Base-by-base conservation (phyloP, 345 rosid species). In the Anacardium occidentale region DNA sequence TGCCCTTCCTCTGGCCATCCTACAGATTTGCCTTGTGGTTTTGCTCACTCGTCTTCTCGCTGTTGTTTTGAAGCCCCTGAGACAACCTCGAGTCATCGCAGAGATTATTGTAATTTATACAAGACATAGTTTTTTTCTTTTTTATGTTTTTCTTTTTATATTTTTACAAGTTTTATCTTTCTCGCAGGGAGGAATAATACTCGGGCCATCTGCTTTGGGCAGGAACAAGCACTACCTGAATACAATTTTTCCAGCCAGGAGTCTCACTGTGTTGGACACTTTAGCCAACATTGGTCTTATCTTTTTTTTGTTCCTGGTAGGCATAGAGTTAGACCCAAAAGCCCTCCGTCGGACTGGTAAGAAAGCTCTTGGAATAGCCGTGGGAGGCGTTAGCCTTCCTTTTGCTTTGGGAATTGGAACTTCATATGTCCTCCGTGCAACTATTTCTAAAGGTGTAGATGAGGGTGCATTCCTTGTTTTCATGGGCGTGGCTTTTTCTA, bases 1-100 rank as follows among this genome's bases (percentile, higher is more conserved):
- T 42, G 97, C 98, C 6, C 84, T 94, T 72, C 98, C 98, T 74
- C 94, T 95, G 14, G 87, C 83, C 45, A 92, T 92, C 72, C 75
- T 95, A 12, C 98, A 92, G 82, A 92, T 95, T 65, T 88, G 93
- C 65, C 80, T 94, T 8, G 98, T 94, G 15, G 81, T 95, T 59
- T 26, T 82, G 1, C 86, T 95, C 70, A 92, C 99, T 65, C 96
- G 99, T 10, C 0, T 78, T 68, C 97, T 95, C 7, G 96, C 96
- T 70, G 72, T 89, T 53, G 78, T 95, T 55, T 71, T 92, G 22
- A 87, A 83, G 77, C 97, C 98, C 42, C 80, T 95, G 37, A 83
- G 92, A 0, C 99, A 90, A 70, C 99, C 99, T 76, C 97, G 99
- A 61, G 99, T 95, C 65, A 90, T 95, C 59, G 98, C 97, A 5